phyloP scores from a whole-genome alignment of 768 basidiomycete genomes.

The Mycena rebaudengoi region DNA sequence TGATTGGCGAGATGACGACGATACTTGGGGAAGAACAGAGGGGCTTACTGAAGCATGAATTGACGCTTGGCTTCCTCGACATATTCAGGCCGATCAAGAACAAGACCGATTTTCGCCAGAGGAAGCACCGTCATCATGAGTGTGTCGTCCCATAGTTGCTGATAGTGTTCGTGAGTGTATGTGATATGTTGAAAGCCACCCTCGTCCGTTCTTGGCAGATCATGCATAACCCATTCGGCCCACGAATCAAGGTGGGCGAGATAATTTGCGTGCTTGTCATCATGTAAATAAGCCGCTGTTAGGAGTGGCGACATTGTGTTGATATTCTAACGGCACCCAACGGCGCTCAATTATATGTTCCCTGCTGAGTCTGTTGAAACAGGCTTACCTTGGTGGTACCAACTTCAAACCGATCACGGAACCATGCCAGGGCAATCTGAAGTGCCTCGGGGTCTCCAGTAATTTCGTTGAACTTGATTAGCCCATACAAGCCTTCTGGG shows the following conservation, averaged over 20 bases:
- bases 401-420: conserved; percentile 54
- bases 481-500: conserved; percentile 47
- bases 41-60: conserved; percentile 56
- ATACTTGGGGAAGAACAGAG: background rate
- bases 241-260: conserved; percentile 52
- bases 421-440: conserved; percentile 56
- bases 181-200: conserved; percentile 59
- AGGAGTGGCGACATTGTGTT: conserved; percentile 65
- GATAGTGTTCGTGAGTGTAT: conserved; percentile 48
- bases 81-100: conserved; percentile 58
- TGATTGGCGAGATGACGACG: conserved; percentile 22
- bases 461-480: conserved; percentile 50
- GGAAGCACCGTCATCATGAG: conserved; percentile 68
- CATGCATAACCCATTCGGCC: conserved; percentile 62
- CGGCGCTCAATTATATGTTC: background rate
- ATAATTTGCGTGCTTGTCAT: conserved; percentile 44
- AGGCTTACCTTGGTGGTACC: conserved; percentile 56
- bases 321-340: no score
- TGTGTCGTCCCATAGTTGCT: conserved; percentile 67
- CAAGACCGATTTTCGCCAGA: conserved; percentile 61
- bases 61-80: conserved; percentile 64
- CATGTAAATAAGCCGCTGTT: conserved; percentile 53
- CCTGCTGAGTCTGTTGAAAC: background rate
- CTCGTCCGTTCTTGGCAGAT: conserved; percentile 55
- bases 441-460: conserved; percentile 48